phyloP scores from a whole-genome alignment of 208 protist genomes.

The Wallacemonas sp. region DNA sequence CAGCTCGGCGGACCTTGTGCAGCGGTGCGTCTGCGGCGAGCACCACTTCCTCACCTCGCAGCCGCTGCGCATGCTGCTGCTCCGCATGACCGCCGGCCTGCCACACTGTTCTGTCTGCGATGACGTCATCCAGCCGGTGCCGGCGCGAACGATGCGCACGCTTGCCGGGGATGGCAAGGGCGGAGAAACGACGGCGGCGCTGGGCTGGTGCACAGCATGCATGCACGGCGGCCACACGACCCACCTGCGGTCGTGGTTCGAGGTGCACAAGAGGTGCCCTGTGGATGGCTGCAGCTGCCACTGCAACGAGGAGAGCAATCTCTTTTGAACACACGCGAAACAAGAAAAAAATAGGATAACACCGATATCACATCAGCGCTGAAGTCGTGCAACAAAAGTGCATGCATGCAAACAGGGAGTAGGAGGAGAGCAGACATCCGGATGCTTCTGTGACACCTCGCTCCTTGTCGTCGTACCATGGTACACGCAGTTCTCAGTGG shows the following conservation, averaged over 20 bases:
- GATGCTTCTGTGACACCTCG: too few species aligned
- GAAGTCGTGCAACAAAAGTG: too few species aligned
- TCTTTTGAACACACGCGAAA: conserved; percentile 30
- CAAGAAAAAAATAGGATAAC: neutral
- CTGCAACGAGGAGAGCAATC: conserved; percentile 58
- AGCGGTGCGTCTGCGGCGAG: conserved; percentile 35
- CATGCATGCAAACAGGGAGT: too few species aligned
- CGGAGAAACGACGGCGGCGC: conserved; percentile 28
- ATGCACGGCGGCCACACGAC: conserved; percentile 80
- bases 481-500: too few species aligned
- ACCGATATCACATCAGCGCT: neutral
- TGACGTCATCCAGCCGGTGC: conserved; percentile 28
- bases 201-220: conserved; percentile 83
- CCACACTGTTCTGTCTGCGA: conserved; percentile 62
- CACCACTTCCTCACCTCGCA: conserved; percentile 25
- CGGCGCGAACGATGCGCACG: conserved; percentile 13
- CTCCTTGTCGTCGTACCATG: too few species aligned
- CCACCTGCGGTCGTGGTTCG: conserved; percentile 85
- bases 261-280: conserved; percentile 65
- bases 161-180: neutral
- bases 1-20: neutral
- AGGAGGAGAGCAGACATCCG: too few species aligned
- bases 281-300: conserved; percentile 75
- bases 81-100: conserved; percentile 3
- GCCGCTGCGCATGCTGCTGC: conserved; percentile 12